Conservation (phyloP, 2,329 filamentous ascomycete species). For the Grosmannia huntii region DNA sequence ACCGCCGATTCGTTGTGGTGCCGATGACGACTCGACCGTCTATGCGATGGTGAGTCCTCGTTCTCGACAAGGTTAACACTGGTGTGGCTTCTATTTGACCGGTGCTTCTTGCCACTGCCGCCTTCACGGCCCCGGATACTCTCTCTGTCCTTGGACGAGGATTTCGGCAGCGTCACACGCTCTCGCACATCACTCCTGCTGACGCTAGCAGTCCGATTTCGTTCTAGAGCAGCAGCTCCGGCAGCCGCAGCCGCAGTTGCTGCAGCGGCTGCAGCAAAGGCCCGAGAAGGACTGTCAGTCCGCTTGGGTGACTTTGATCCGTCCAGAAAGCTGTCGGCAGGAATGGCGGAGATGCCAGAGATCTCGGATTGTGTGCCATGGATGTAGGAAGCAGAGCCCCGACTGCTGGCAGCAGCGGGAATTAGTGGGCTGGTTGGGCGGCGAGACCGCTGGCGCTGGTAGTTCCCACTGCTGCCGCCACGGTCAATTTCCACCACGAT, state of each 20-base stretch:
- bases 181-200: constrained; percentile 26
- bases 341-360: constrained; percentile 73
- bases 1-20: constrained; percentile 36
- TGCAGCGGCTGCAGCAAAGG: constrained; percentile 25
- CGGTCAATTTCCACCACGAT: constrained; percentile 82
- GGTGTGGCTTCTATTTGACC: constrained; percentile 35
- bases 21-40: constrained; percentile 37
- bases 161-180: constrained; percentile 20
- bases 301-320: constrained; percentile 35
- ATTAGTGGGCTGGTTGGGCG: constrained; percentile 54
- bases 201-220: constrained; percentile 18
- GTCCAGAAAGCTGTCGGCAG: constrained; percentile 48
- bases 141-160: constrained; percentile 16
- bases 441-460: constrained; percentile 36
- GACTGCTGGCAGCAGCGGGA: constrained; percentile 40
- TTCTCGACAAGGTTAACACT: constrained; percentile 31
- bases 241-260: constrained; percentile 24
- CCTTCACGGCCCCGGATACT: constrained; percentile 14
- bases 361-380: constrained; percentile 68
- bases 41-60: constrained; percentile 31
- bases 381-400: constrained; percentile 46
- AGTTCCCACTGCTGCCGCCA: constrained; percentile 18
- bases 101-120: constrained; percentile 33
- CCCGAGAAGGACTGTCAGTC: constrained; percentile 29
- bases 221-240: constrained; percentile 31